Percentiles rank a stretch among this genome's conserved stretches.
Conservation (phyloP, 129 eudicot genomes). For the Logfia minima region DNA sequence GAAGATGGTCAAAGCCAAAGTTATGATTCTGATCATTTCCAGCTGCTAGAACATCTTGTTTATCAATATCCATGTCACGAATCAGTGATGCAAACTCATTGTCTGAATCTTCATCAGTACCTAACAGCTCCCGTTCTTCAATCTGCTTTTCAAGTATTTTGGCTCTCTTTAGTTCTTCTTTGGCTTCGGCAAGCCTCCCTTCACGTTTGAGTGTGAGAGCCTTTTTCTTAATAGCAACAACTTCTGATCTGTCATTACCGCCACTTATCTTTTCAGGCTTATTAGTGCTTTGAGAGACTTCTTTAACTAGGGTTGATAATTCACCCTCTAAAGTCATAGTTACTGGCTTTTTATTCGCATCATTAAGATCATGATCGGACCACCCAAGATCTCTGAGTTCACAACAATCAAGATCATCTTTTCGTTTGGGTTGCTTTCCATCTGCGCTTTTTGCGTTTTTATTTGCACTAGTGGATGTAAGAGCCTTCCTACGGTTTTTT, state of each 20-base stretch:
- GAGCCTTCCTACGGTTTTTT: constrained; percentile 66
- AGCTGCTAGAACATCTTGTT: constrained; percentile 43
- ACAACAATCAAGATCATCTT: constrained; percentile 66
- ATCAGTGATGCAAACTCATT: constrained; percentile 72
- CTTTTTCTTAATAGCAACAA: constrained; percentile 67
- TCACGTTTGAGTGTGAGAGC: constrained; percentile 82
- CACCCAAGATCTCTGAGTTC: constrained; percentile 90
- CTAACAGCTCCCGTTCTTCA: constrained; percentile 87
- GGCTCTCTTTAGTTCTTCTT: constrained; percentile 90
- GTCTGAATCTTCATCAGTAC: constrained; percentile 76
- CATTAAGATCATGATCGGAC: constrained; percentile 78
- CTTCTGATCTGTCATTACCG: constrained; percentile 60
- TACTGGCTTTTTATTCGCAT: constrained; percentile 66
- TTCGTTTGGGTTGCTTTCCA: constrained; percentile 41
- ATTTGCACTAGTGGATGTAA: constrained; percentile 38
- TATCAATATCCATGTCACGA: constrained; percentile 62
- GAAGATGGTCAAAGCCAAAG: constrained; percentile 47
- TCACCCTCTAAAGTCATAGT: constrained; percentile 77
- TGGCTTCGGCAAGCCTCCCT: constrained; percentile 88
- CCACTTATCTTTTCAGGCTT: constrained; percentile 36
- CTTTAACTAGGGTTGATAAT: constrained; percentile 59
- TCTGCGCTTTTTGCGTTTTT: constrained; percentile 36
- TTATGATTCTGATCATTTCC: constrained; percentile 36
- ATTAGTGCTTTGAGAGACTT: constrained; percentile 48
- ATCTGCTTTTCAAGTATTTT: constrained; percentile 87